Conservation (phyloP, 352 stramenopile genomes). For the Phytophthora citricola region DNA sequence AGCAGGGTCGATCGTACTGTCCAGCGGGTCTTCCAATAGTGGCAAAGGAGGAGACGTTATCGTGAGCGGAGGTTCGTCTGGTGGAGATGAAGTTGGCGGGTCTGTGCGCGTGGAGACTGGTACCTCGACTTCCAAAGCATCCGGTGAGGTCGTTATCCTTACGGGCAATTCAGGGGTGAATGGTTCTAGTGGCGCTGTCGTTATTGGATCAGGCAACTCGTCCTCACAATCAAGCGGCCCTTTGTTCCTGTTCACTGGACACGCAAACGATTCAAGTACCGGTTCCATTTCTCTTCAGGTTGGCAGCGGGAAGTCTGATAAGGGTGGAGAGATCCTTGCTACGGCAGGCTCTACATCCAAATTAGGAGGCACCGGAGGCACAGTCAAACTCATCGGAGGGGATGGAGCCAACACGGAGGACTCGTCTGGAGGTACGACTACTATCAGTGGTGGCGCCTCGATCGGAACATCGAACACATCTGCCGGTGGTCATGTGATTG, state of each 20-base stretch:
- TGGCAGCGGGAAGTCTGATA: slow-evolving; percentile 35
- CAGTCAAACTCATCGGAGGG: slow-evolving; percentile 34
- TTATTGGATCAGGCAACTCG: slow-evolving; percentile 61
- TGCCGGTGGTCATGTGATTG: slow-evolving; percentile 43
- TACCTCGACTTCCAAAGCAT: slow-evolving; percentile 43
- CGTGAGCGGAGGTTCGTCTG: slow-evolving; percentile 47
- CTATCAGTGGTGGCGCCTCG: slow-evolving; percentile 51
- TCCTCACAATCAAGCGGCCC: slow-evolving; percentile 44
- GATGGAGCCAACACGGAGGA: slow-evolving; percentile 33
- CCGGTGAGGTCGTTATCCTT: slow-evolving; percentile 51
- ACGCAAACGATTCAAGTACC: slow-evolving; percentile 38
- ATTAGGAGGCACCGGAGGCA: slow-evolving; percentile 34
- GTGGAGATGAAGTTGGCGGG: slow-evolving; percentile 43
- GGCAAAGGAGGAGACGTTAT: slow-evolving; percentile 44
- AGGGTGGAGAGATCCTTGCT: slow-evolving; percentile 36
- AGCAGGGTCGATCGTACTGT: slow-evolving; percentile 43
- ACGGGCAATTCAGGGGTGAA: slow-evolving; percentile 44
- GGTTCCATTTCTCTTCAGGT: slow-evolving; percentile 55
- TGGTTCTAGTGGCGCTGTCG: slow-evolving; percentile 55
- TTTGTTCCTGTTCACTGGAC: slow-evolving; percentile 52
- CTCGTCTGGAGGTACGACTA: slow-evolving; percentile 53
- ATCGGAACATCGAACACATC: slow-evolving; percentile 43
- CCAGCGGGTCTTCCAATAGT: slow-evolving; percentile 41
- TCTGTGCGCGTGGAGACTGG: slow-evolving; percentile 55
- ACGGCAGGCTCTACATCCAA: slow-evolving; percentile 42